Conservation (phyloP, 768 basidiomycete genomes). For the Boletellus emodensis region DNA sequence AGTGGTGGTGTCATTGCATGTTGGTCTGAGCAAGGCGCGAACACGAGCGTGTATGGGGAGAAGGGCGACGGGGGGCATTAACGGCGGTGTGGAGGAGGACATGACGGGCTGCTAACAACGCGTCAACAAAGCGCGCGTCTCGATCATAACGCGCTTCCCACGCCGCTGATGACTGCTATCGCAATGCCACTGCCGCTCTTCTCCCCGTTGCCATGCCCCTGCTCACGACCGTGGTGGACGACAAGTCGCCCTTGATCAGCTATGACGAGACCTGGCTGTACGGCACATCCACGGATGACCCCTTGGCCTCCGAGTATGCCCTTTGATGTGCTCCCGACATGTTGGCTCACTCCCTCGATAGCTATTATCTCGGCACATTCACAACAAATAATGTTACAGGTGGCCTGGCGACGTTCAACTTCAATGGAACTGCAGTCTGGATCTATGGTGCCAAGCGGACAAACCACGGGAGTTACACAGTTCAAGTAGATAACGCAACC, state of each 20-base stretch:
- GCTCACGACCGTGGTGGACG: constrained; percentile 25
- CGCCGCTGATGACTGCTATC: neutral
- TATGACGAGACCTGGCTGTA: constrained; percentile 25
- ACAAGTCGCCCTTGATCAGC: constrained; percentile 31
- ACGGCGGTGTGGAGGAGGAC: constrained; percentile 38
- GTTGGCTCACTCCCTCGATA: constrained; percentile 6
- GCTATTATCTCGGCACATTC: constrained; percentile 40
- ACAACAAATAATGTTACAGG: constrained; percentile 33
- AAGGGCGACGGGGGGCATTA: constrained; percentile 38
- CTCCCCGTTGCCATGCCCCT: constrained; percentile 17
- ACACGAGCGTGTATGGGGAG: constrained; percentile 55
- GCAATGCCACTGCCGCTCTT: neutral
- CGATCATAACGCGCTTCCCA: constrained; percentile 20
- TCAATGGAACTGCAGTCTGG: constrained; percentile 48
- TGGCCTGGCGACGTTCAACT: constrained; percentile 38
- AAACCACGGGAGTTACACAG: constrained; percentile 44
- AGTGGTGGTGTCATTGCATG: constrained; percentile 50
- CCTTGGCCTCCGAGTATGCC: constrained; percentile 16
- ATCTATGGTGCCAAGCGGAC: constrained; percentile 47
- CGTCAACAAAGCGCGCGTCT: constrained; percentile 25
- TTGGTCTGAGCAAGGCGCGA: constrained; percentile 67
- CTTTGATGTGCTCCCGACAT: neutral
- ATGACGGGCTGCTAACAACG: constrained; percentile 35
- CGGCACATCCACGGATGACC: constrained; percentile 14
- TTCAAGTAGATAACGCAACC: constrained; percentile 37